A percentile compares a stretch with the other conserved stretches of the same genome.
These are phyloP conservation scores for Sarocladium kiliense DNA, from an alignment of 2,329 filamentous ascomycete species.

Conservation along the genomic window DNA sequence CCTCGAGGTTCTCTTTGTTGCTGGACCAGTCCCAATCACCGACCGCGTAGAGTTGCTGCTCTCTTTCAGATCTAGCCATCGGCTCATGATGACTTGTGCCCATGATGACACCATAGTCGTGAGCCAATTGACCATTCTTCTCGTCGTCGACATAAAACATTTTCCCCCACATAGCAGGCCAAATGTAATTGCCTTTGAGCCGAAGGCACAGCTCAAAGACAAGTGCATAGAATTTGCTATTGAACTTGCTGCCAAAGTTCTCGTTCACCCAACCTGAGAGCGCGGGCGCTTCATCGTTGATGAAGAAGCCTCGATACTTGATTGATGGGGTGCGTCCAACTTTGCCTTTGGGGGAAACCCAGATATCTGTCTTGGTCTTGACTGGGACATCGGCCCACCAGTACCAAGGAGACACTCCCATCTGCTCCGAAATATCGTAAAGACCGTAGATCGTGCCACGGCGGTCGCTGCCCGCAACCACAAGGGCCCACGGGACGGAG, in stretches of 20 bases:
- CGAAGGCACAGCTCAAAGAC: conserved; percentile 68
- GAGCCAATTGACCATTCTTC: conserved; percentile 60
- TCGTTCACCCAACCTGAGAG: conserved; percentile 57
- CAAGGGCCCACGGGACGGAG: conserved; percentile 52
- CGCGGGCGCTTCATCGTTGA: conserved; percentile 66
- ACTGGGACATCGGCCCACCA: conserved; percentile 50
- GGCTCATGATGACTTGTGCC: conserved; percentile 59
- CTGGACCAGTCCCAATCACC: conserved; percentile 53
- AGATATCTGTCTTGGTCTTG: conserved; percentile 47
- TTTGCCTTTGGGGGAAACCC: conserved; percentile 47
- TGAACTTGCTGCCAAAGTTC: conserved; percentile 32
- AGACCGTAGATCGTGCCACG: conserved; percentile 65
- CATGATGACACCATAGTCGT: conserved; percentile 57
- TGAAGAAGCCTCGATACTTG: conserved; percentile 64
- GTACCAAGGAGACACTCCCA: conserved; percentile 36
- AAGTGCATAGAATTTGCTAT: conserved; percentile 59
- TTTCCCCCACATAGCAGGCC: conserved; percentile 63
- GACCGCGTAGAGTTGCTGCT: conserved; percentile 27
- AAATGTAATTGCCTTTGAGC: conserved; percentile 66
- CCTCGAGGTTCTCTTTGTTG: conserved; percentile 45
- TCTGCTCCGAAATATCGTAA: conserved; percentile 66
- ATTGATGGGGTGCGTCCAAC: conserved; percentile 56
- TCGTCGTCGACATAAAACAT: conserved; percentile 69
- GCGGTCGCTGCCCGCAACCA: conserved; percentile 62
- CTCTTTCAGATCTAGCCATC: conserved; percentile 50